These are phyloP conservation scores for Vaccinium vitisidaea DNA, from an alignment of 148 eudicot species.

Conservation along the genomic window DNA sequence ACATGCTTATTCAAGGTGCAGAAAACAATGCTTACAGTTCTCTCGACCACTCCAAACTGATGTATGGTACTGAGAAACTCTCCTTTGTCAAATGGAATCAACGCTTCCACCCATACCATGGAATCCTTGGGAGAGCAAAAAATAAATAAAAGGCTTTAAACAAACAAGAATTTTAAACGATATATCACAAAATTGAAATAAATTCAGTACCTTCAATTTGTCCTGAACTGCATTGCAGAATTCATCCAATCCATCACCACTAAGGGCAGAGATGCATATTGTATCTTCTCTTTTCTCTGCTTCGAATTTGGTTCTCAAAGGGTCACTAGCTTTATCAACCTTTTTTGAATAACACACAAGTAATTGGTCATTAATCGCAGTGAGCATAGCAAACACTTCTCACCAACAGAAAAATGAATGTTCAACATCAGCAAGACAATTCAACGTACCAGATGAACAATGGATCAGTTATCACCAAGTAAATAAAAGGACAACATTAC, in stretches of 20 bases:
- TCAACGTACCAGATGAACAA: not conserved
- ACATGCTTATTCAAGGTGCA: not conserved
- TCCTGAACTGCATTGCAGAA: conserved; percentile 84
- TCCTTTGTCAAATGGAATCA: conserved; percentile 91
- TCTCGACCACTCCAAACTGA: conserved; percentile 83
- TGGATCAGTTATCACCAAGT: not conserved
- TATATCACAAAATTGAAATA: not conserved
- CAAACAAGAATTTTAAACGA: not conserved
- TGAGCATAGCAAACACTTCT: not conserved
- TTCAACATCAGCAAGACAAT: not conserved
- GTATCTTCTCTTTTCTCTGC: conserved; percentile 60
- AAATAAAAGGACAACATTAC: not conserved
- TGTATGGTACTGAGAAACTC: conserved; percentile 87
- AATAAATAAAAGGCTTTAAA: not conserved
- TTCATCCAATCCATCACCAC: conserved; percentile 76
- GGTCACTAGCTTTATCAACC: conserved; percentile 88
- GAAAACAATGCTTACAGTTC: conserved; percentile 53
- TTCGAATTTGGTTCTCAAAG: conserved; percentile 53
- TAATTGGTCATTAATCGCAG: conserved; percentile 1
- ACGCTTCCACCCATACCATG: conserved; percentile 97
- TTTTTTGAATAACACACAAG: conserved; percentile 25
- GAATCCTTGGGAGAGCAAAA: conserved; percentile 48
- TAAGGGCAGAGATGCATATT: conserved; percentile 85
- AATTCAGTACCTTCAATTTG: conserved; percentile 59
- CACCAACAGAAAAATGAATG: not conserved